These are phyloP conservation scores for Penicillium turbatum DNA, from an alignment of 495 filamentous ascomycete genomes.

Conservation along the genomic window DNA sequence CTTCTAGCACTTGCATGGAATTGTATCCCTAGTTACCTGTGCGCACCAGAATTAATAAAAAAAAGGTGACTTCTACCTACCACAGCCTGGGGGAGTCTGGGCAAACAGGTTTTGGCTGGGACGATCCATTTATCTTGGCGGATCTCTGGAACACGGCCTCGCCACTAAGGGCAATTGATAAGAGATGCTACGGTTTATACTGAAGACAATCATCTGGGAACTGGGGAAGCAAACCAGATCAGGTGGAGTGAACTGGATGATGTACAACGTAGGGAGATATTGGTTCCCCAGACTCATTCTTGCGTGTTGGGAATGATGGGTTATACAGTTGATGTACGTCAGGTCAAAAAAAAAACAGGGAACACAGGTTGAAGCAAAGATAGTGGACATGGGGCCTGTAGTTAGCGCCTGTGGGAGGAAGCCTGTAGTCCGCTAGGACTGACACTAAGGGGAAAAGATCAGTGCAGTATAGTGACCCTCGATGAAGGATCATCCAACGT, in stretches of 20 bases:
- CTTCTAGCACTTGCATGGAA: constrained; percentile 9
- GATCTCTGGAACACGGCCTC: neutral
- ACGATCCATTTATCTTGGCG: neutral
- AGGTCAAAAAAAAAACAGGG: constrained; percentile 23
- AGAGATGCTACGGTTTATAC: neutral
- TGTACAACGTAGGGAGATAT: neutral
- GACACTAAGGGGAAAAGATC: neutral
- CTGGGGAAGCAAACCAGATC: too few species aligned
- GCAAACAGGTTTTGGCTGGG: constrained; percentile 1
- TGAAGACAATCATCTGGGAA: too few species aligned
- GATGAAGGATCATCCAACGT: constrained; percentile 14
- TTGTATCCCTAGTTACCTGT: constrained; percentile 10
- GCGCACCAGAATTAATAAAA: neutral
- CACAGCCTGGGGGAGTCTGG: neutral
- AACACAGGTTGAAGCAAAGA: constrained; percentile 15
- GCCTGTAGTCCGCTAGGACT: constrained; percentile 2
- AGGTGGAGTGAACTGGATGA: too few species aligned
- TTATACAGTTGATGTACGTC: constrained; percentile 15
- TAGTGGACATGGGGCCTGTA: neutral
- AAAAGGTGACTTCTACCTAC: neutral
- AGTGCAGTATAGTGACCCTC: constrained; percentile 12
- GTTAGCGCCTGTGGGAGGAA: constrained; percentile 6
- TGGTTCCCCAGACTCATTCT: neutral
- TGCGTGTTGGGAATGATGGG: neutral
- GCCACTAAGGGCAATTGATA: neutral